These are phyloP conservation scores for Fusarium falciforme DNA, from an alignment of 2,329 filamentous ascomycete species.

Conservation along the genomic window DNA sequence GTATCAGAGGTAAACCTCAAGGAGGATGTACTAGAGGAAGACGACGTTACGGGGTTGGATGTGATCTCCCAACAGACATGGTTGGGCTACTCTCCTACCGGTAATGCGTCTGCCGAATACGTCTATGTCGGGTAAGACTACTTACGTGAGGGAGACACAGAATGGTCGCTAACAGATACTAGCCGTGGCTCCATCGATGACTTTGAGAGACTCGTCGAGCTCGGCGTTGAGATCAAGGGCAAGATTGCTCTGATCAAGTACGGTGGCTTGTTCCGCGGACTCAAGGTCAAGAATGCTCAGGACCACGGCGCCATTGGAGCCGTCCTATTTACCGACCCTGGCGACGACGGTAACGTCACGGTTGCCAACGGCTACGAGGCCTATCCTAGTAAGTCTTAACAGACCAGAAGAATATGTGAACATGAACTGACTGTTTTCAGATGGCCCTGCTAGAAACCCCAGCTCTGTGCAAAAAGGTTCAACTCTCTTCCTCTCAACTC, in stretches of 20 bases:
- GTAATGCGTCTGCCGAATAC: slow-evolving; percentile 79
- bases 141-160: not conserved
- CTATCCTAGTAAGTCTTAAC: slow-evolving; percentile 65
- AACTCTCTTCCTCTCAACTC: slow-evolving; percentile 74
- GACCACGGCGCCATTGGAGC: slow-evolving; percentile 86
- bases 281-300: slow-evolving; percentile 87
- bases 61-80: slow-evolving; percentile 78
- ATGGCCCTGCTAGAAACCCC: slow-evolving; percentile 80
- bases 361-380: slow-evolving; percentile 77
- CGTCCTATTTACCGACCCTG: slow-evolving; percentile 85
- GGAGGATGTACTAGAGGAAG: slow-evolving; percentile 78
- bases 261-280: slow-evolving; percentile 79
- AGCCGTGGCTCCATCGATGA: slow-evolving; percentile 75
- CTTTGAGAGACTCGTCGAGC: slow-evolving; percentile 75
- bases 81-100: slow-evolving; percentile 84
- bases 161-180: not conserved
- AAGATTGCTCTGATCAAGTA: slow-evolving; percentile 86
- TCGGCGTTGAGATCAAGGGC: slow-evolving; percentile 76
- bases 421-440: slow-evolving; percentile 15
- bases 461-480: slow-evolving; percentile 84
- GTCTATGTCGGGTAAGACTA: slow-evolving; percentile 75
- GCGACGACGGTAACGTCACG: slow-evolving; percentile 82
- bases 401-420: slow-evolving; percentile 39
- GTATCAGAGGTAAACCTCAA: slow-evolving; percentile 74
- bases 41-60: slow-evolving; percentile 76